Conservation (phyloP, 2,329 filamentous ascomycete genomes). For the Penicillium sp. region DNA sequence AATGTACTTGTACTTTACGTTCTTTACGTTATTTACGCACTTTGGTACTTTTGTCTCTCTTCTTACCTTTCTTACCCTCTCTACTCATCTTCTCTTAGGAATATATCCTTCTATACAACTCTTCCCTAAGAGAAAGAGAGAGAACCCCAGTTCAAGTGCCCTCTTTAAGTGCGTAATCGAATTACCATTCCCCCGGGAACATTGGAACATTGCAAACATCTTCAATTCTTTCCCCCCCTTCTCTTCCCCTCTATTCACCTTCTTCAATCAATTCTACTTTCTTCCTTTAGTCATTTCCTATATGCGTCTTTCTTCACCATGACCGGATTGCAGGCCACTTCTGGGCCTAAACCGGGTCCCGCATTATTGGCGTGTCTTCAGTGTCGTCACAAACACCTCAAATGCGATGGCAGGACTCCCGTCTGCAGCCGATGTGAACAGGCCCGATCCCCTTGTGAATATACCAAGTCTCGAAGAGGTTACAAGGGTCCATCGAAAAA, state of each 20-base stretch:
- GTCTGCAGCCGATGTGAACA: slow-evolving; percentile 63
- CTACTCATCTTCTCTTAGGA: too few species aligned
- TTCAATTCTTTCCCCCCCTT: not conserved
- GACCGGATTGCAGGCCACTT: slow-evolving; percentile 26
- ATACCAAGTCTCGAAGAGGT: slow-evolving; percentile 71
- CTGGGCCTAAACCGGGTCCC: slow-evolving; percentile 31
- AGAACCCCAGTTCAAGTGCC: not conserved
- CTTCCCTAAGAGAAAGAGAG: not conserved
- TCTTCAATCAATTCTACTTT: not conserved
- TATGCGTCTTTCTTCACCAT: slow-evolving; percentile 20
- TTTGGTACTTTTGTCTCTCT: too few species aligned
- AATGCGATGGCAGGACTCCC: slow-evolving; percentile 69
- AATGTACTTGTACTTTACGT: too few species aligned
- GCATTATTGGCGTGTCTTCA: slow-evolving; percentile 48
- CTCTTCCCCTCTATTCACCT: not conserved
- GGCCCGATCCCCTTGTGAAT: slow-evolving; percentile 63
- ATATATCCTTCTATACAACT: not conserved
- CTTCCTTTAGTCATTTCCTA: not conserved
- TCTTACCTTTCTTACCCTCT: too few species aligned
- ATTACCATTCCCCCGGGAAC: not conserved
- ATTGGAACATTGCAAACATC: not conserved
- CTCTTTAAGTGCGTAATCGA: not conserved
- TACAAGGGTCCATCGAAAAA: slow-evolving; percentile 66
- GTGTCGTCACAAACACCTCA: slow-evolving; percentile 64
- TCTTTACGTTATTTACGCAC: too few species aligned